Base-by-base conservation (phyloP, 2,329 filamentous ascomycete genomes). In the Fusarium bulbicola region DNA sequence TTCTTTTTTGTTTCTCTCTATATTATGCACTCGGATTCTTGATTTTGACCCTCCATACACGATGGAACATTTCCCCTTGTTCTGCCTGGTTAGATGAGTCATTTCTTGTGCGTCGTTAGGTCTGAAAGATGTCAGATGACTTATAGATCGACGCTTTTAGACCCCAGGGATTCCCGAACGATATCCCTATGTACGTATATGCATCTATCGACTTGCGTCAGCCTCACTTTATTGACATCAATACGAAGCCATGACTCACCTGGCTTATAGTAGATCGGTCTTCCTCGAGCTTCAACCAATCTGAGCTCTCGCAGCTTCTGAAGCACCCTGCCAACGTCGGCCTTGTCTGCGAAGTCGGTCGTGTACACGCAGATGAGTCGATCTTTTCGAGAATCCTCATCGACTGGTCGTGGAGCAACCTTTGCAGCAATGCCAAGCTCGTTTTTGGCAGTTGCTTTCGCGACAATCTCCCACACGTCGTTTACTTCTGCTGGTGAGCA, bases 291-390 rank as follows among this genome's bases (percentile, higher is more conserved):
- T 39, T 84, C 84, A 57, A 92, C 85, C 42, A 96, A 82, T 13
- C 87, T 90, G 65, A 95, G 83, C 62, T 90, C 85, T 57, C 87
- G 86, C 69, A 97, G 81, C 72, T 85, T 87, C 65, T 84, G 78
- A 43, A 95, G 82, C 8, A 97, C 92, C 47, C 92, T 86, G 34
- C 85, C 86, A 11, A 97, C 88, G 78, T 97, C 93, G 8, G 86
- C 83, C 58, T 83, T 85, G 78, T 97, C 90, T 34, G 84, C 84
- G 78, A 95, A 96, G 79, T 97, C 90, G 46, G 85, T 84, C 10
- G 93, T 97, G 80, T 97, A 97, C 13, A 97, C 85, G 73, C 92
- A 95, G 32, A 97, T 90, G 46, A 96, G 81, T 26, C 90, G 86
- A 26, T 83, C 81, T 47, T 81, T 85, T 30, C 82, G 77, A 11